Conservation (phyloP, 1,284 basidiomycete genomes). For the Melampsora abietis-canadensis region DNA sequence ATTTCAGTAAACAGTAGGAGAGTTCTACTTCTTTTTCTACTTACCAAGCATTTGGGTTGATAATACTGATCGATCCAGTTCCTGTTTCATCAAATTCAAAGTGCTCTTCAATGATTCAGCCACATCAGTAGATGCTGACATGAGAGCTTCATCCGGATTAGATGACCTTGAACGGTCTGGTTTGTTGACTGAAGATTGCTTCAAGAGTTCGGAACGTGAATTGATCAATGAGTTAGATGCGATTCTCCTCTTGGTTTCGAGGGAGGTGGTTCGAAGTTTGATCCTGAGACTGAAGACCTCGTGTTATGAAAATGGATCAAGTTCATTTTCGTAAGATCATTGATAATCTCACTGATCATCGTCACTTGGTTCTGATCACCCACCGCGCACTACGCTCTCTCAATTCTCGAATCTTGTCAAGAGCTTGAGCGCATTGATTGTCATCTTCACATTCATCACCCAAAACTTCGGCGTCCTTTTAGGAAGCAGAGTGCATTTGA, state of each 20-base stretch:
- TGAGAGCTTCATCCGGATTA: constrained; percentile 68
- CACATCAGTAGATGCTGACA: constrained; percentile 80
- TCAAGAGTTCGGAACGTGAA: constrained; percentile 16
- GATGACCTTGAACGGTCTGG: constrained; percentile 5
- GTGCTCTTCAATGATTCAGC: constrained; percentile 80
- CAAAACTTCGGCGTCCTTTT: constrained; percentile 26
- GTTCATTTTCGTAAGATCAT: not conserved
- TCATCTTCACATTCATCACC: constrained; percentile 38
- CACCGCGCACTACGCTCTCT: constrained; percentile 12
- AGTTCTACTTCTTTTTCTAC: constrained; percentile 47
- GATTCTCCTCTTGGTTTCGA: constrained; percentile 31
- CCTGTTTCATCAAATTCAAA: constrained; percentile 77
- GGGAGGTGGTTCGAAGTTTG: constrained; percentile 19
- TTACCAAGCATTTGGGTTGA: constrained; percentile 77
- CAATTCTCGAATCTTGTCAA: constrained; percentile 13
- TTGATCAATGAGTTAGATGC: not conserved
- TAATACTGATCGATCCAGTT: constrained; percentile 81
- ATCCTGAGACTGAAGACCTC: constrained; percentile 13
- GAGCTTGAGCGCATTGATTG: constrained; percentile 10
- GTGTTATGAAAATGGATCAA: not conserved
- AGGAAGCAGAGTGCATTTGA: not conserved
- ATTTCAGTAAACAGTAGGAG: not conserved
- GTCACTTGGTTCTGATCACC: not conserved
- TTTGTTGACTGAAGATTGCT: not conserved
- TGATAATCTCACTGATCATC: not conserved